Percentiles rank a stretch among this genome's conserved stretches.
phyloP scores from a whole-genome alignment of 495 filamentous ascomycete species.

The Podospora appendiculata region DNA sequence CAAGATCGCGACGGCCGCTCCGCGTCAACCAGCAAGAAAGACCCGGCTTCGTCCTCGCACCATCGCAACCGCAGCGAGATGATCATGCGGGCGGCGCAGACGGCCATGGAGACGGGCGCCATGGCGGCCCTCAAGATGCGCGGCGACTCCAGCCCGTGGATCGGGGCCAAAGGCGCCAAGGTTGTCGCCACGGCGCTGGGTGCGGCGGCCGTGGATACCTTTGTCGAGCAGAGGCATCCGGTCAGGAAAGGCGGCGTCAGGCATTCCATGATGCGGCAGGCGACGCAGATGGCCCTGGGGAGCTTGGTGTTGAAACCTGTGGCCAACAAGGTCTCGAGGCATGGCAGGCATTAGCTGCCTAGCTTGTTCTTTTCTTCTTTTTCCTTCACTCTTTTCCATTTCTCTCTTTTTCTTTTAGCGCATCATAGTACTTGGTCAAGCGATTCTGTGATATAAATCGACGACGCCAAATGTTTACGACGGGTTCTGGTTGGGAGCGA shows the following conservation, averaged over 20 bases:
- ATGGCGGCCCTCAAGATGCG: conserved; percentile 18
- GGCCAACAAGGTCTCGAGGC: background rate
- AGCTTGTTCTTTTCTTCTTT: background rate
- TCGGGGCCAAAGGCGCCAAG: conserved; percentile 20
- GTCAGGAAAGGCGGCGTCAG: conserved; percentile 19
- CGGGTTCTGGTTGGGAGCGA: too few species aligned
- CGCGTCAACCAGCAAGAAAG: background rate
- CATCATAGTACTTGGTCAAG: background rate
- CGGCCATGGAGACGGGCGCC: conserved; percentile 21
- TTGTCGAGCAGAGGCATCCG: conserved; percentile 16
- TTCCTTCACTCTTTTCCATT: background rate
- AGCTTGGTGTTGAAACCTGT: conserved; percentile 13
- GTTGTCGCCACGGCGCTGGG: conserved; percentile 20
- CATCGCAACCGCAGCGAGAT: background rate
- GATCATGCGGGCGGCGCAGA: conserved; percentile 7
- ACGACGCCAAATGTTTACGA: too few species aligned
- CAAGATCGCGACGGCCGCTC: too few species aligned
- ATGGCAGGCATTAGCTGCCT: background rate
- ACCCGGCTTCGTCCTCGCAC: background rate
- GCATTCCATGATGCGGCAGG: conserved; percentile 18
- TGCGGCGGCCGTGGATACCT: conserved; percentile 22
- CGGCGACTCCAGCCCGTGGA: conserved; percentile 16
- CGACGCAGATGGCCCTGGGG: conserved; percentile 14
- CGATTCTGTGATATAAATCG: too few species aligned
- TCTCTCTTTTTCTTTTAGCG: background rate